Conservation (phyloP, 495 filamentous ascomycete species). For the Penicillium egyptiacum region DNA sequence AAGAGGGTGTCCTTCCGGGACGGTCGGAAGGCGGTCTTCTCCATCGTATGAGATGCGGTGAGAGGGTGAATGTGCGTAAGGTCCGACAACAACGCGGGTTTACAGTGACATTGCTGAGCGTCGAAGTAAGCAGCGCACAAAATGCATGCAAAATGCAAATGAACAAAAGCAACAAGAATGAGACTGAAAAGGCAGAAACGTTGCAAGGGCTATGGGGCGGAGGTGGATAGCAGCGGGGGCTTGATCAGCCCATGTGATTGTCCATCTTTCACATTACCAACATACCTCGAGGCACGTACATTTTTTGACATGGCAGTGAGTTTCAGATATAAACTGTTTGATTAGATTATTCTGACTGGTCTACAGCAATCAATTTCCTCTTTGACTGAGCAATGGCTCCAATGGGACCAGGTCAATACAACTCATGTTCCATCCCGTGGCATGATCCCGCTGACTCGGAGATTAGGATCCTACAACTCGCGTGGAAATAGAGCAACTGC, state of each 20-base stretch:
- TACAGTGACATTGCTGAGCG: slow-evolving; percentile 8
- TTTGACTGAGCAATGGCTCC: slow-evolving; percentile 58
- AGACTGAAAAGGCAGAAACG: slow-evolving; percentile 14
- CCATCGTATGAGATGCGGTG: slow-evolving; percentile 20
- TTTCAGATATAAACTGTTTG: not conserved
- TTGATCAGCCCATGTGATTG: slow-evolving; percentile 24
- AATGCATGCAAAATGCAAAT: not conserved
- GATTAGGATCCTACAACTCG: slow-evolving; percentile 55
- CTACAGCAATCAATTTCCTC: slow-evolving; percentile 35
- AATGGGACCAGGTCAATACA: slow-evolving; percentile 56
- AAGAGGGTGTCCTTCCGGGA: slow-evolving; percentile 53
- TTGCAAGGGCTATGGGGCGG: slow-evolving; percentile 19
- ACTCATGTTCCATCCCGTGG: slow-evolving; percentile 6
- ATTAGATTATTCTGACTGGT: not conserved
- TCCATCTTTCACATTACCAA: slow-evolving; percentile 13
- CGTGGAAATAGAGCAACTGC: slow-evolving; percentile 58
- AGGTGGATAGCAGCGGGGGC: slow-evolving; percentile 27
- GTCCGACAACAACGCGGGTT: not conserved
- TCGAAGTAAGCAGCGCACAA: not conserved
- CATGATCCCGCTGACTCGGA: slow-evolving; percentile 21
- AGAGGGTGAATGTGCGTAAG: not conserved
- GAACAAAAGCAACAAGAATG: slow-evolving; percentile 1
- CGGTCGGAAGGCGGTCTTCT: slow-evolving; percentile 20
- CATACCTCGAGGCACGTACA: not conserved
- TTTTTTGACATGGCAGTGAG: slow-evolving; percentile 25